Conservation (phyloP, 106 monocot species). For the Apostasia shenzhenica region DNA sequence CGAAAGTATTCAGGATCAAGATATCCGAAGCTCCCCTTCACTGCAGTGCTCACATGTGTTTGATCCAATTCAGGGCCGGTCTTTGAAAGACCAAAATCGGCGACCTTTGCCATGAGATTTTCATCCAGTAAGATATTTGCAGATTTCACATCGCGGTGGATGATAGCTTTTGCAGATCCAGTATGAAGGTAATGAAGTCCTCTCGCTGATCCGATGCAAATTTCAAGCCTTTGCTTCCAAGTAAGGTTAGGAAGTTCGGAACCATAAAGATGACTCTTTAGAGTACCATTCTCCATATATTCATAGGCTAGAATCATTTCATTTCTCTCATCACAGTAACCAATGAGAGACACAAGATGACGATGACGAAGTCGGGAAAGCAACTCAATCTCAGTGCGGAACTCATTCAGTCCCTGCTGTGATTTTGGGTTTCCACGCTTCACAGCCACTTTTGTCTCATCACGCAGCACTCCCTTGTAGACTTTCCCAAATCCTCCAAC, state of each 20-base stretch:
- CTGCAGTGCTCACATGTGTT: slow-evolving; percentile 76
- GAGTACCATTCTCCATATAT: slow-evolving; percentile 72
- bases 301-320: slow-evolving; percentile 81
- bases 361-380: slow-evolving; percentile 66
- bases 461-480: slow-evolving; percentile 55
- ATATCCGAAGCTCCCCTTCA: slow-evolving; percentile 85
- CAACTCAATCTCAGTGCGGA: slow-evolving; percentile 65
- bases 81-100: slow-evolving; percentile 70
- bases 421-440: slow-evolving; percentile 65
- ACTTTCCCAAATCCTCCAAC: slow-evolving; percentile 81
- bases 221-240: slow-evolving; percentile 65
- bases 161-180: slow-evolving; percentile 56
- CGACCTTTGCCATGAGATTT: slow-evolving; percentile 63
- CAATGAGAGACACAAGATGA: slow-evolving; percentile 71
- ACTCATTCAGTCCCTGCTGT: slow-evolving; percentile 68
- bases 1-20: slow-evolving; percentile 75
- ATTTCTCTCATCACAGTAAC: slow-evolving; percentile 58
- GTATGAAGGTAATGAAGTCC: slow-evolving; percentile 82
- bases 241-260: slow-evolving; percentile 44
- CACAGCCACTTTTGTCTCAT: slow-evolving; percentile 54
- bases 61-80: slow-evolving; percentile 75
- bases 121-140: slow-evolving; percentile 72
- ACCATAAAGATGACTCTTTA: slow-evolving; percentile 64
- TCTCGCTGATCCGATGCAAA: slow-evolving; percentile 61
- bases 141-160: slow-evolving; percentile 73